Evolutionary conservation across 1,284 basidiomycete species (phyloP).

Genomic region (Testicularia cyperi): DNA sequence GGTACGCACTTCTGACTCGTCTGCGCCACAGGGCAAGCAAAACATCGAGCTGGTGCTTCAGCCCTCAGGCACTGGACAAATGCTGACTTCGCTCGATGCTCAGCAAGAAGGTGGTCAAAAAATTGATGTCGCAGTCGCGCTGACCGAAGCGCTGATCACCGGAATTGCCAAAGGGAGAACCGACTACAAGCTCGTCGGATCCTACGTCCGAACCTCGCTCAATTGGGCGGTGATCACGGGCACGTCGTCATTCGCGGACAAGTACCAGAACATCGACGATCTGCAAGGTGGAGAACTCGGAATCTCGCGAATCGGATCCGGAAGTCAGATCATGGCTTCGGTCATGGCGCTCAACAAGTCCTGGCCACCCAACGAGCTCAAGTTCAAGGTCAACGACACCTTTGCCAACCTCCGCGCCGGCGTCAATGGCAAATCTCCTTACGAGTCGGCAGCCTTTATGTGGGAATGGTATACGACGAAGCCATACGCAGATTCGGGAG

Average conservation of each 20-base stretch:
- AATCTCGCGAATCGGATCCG: constrained; percentile 84
- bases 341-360: constrained; percentile 79
- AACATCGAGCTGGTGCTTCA: constrained; percentile 50
- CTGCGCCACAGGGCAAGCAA: constrained; percentile 26
- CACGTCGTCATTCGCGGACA: constrained; percentile 63
- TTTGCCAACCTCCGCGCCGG: constrained; percentile 75
- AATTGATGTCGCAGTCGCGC: constrained; percentile 67
- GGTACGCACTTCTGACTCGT: too few species aligned
- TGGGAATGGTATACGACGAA: constrained; percentile 90
- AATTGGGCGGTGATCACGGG: constrained; percentile 80
- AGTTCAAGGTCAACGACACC: constrained; percentile 56
- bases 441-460: constrained; percentile 61
- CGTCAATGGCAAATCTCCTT: constrained; percentile 67
- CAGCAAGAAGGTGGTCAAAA: constrained; percentile 25
- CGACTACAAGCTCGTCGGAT: constrained; percentile 87
- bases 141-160: constrained; percentile 90
- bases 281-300: constrained; percentile 81
- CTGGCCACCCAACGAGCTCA: constrained; percentile 16
- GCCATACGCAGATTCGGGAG: constrained; percentile 78
- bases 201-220: constrained; percentile 70
- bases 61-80: constrained; percentile 55
- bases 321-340: constrained; percentile 89
- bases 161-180: constrained; percentile 80
- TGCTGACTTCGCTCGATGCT: constrained; percentile 50
- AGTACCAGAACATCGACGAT: constrained; percentile 74